Evolutionary conservation across 2,329 filamentous ascomycete species (phyloP), one percentile per base, ranked within the genome.

Genomic region (Botryosphaeria dothidea): DNA sequence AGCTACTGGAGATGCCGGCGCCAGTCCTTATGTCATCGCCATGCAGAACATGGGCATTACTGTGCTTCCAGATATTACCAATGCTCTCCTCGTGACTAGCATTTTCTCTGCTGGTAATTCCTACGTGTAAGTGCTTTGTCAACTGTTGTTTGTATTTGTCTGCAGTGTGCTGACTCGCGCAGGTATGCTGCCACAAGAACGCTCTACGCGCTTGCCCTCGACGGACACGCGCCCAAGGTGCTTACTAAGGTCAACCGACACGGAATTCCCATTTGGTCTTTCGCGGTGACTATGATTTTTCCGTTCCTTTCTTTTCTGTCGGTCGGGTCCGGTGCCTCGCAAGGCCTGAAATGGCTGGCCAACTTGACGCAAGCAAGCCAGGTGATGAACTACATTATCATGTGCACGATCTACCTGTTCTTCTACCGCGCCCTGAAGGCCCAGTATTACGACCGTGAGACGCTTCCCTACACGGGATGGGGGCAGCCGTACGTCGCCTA

Each of bases 331-430:
- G 66, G 70, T 31, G 73, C 76, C 7, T 67, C 69, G 7, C 66
- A 71, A 34, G 76, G 72, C 9, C 67, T 78, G 17, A 72, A 64
- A 31, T 78, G 76, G 74, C 43, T 52, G 4, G 60, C 83, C 67
- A 84, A 81, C 67, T 77, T 89, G 8, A 82, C 86, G 72, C 87
- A 85, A 7, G 85, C 83, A 5, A 84, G 82, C 27, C 82, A 83
- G 57, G 81, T 87, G 69, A 88, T 90, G 74, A 86, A 88, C 77
- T 90, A 87, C 74, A 82, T 89, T 66, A 80, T 84, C 71, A 85
- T 85, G 75, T 76, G 75, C 51, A 71, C 82, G 17, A 86, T 83
- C 6, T 86, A 84, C 73, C 79, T 85, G 65, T 82, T 75, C 71
- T 86, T 84, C 78, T 80, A 84, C 73, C 77, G 79, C 45, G 84